Conservation (phyloP, 2,329 filamentous ascomycete species). For the Pyricularia grisea region DNA sequence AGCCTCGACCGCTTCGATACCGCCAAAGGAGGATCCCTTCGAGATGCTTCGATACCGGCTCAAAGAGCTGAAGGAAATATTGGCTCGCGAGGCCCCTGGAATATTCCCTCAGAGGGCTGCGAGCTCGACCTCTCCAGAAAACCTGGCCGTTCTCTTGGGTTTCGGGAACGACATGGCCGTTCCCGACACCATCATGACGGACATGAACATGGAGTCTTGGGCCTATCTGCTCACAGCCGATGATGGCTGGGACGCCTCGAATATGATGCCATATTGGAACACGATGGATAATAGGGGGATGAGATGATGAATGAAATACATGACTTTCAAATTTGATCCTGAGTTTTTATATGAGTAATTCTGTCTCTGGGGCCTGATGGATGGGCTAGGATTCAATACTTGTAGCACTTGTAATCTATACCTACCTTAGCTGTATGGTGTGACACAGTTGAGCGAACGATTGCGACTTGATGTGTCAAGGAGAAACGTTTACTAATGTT, state of each 20-base stretch:
- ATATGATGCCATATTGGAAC: neutral
- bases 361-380: too few species aligned
- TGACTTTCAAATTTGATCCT: neutral
- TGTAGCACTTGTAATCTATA: too few species aligned
- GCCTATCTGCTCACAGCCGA: neutral
- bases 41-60: neutral
- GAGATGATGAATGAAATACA: neutral
- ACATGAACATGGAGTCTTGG: slow-evolving; percentile 1
- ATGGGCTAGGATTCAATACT: too few species aligned
- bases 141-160: neutral
- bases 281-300: neutral
- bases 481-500: too few species aligned
- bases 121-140: neutral
- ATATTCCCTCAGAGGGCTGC: neutral
- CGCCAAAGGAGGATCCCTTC: slow-evolving; percentile 1
- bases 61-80: neutral
- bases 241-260: neutral
- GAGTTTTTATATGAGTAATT: too few species aligned
- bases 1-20: neutral
- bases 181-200: slow-evolving; percentile 1
- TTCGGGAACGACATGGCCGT: neutral
- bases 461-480: too few species aligned
- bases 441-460: too few species aligned
- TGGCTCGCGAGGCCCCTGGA: neutral
- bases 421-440: too few species aligned